Conservation (phyloP, 108 stramenopile species). For the Mediolabrus comicus region DNA sequence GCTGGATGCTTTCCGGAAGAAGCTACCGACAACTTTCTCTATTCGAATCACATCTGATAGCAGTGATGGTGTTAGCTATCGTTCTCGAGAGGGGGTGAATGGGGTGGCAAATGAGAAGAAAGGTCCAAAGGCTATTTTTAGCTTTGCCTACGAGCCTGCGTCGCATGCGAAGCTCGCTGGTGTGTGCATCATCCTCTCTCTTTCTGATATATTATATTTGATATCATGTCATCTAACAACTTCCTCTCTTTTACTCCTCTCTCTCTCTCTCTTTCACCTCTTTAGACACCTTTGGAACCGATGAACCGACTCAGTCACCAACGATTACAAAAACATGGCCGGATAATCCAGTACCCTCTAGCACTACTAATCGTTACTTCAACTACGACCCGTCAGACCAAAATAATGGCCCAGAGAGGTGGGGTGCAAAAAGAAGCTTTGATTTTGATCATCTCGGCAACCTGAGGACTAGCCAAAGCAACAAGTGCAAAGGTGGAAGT, state of each 20-base stretch:
- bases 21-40: constrained; percentile 5
- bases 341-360: background rate
- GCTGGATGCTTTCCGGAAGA: background rate
- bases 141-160: constrained; percentile 27
- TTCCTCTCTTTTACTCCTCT: no score
- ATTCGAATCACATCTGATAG: constrained; percentile 23
- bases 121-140: constrained; percentile 12
- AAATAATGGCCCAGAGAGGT: constrained; percentile 19
- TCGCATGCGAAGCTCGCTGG: constrained; percentile 1
- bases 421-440: constrained; percentile 7
- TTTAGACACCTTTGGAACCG: constrained; percentile 19
- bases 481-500: constrained; percentile 12
- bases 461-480: constrained; percentile 4
- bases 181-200: no score
- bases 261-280: no score
- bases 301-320: constrained; percentile 19
- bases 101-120: background rate
- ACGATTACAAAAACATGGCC: constrained; percentile 27
- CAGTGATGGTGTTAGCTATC: constrained; percentile 24
- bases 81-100: constrained; percentile 10
- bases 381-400: constrained; percentile 28
- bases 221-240: no score
- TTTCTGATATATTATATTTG: no score
- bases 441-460: no score
- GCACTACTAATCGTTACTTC: constrained; percentile 17